Evolutionary conservation across 129 eudicot species (phyloP).

Genomic region (Artemisia argyi): DNA sequence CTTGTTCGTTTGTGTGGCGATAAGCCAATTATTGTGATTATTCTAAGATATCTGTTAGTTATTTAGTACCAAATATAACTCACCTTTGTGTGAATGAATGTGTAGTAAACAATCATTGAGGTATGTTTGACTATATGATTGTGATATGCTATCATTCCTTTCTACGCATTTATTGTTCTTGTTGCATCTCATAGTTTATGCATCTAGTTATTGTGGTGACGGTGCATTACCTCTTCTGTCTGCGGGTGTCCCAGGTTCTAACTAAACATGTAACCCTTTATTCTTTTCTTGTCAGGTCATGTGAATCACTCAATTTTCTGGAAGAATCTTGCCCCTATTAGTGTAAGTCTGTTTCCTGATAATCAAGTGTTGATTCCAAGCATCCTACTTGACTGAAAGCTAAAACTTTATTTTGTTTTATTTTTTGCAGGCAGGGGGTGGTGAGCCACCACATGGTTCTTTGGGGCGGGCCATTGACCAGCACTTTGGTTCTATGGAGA

Average conservation of each 20-base stretch:
- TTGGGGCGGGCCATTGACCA: conserved; percentile 81
- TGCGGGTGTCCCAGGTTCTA: background rate
- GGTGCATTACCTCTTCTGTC: background rate
- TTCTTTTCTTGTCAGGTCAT: conserved; percentile 60
- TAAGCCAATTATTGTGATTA: background rate
- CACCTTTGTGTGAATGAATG: background rate
- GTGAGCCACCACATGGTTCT: conserved; percentile 84
- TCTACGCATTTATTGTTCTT: background rate
- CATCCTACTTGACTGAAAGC: conserved; percentile 18
- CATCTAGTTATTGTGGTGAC: background rate
- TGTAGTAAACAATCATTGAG: background rate
- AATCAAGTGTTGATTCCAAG: background rate
- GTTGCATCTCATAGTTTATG: conserved; percentile 1
- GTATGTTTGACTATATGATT: background rate
- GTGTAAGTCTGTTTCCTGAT: conserved; percentile 37
- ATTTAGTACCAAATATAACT: background rate
- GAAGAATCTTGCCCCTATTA: conserved; percentile 42
- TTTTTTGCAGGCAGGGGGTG: conserved; percentile 79
- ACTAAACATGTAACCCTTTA: background rate
- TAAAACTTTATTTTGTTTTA: background rate
- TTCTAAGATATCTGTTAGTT: background rate
- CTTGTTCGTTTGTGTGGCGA: background rate
- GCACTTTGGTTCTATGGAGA: conserved; percentile 75
- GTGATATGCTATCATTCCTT: no score
- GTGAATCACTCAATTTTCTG: conserved; percentile 41